Evolutionary conservation across 768 basidiomycete species (phyloP).

Genomic region (Rhizopogon roseolus): DNA sequence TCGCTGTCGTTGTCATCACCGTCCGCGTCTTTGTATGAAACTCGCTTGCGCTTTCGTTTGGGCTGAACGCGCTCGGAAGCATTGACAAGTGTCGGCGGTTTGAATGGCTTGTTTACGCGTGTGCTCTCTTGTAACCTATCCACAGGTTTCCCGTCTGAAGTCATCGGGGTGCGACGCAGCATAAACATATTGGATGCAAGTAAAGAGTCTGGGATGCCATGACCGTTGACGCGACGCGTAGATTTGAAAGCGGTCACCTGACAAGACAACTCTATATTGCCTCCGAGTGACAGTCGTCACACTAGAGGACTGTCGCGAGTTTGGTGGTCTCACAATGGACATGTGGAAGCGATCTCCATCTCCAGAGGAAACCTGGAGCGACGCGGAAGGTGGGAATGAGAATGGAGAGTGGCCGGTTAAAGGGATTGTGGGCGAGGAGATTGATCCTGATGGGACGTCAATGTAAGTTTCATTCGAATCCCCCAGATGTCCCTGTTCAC

Average conservation of each 20-base stretch:
- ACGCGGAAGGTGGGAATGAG: conserved; percentile 25
- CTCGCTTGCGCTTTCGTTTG: conserved; percentile 79
- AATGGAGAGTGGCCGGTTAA: conserved; percentile 25
- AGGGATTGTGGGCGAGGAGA: conserved; percentile 26
- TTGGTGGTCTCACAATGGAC: neutral
- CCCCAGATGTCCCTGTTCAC: conserved; percentile 1
- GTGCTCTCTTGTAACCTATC: conserved; percentile 68
- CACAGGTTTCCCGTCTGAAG: conserved; percentile 60
- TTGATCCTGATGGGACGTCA: conserved; percentile 23
- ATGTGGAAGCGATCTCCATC: conserved; percentile 27
- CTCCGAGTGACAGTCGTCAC: neutral
- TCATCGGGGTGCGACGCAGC: conserved; percentile 68
- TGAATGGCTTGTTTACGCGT: conserved; percentile 78
- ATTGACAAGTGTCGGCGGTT: conserved; percentile 52
- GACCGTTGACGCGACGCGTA: conserved; percentile 3
- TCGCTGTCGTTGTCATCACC: conserved; percentile 56
- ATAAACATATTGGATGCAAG: conserved; percentile 32
- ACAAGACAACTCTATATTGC: neutral
- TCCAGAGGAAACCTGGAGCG: conserved; percentile 27
- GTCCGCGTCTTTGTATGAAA: conserved; percentile 77
- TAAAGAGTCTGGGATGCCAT: neutral
- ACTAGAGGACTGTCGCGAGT: neutral
- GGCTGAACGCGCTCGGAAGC: conserved; percentile 53
- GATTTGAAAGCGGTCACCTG: conserved; percentile 18
- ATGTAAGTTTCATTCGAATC: conserved; percentile 11